A percentile compares a stretch with the other conserved stretches of the same genome.
phyloP scores from a whole-genome alignment of 2,329 filamentous ascomycete genomes.

The Cytospora paraplurivora region DNA sequence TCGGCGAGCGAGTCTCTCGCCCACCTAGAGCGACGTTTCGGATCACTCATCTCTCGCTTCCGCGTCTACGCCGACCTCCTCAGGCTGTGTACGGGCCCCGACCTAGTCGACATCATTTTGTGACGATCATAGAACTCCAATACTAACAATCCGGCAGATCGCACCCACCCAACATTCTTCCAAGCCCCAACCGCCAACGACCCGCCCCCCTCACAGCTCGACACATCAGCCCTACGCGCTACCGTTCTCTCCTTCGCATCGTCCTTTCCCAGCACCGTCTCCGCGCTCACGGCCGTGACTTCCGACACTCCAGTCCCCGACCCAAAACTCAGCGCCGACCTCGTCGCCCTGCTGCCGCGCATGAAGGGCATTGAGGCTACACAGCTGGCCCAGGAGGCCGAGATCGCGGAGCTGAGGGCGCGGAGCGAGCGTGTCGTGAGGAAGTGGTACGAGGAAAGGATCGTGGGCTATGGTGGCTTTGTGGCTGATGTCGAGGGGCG shows the following conservation, averaged over 20 bases:
- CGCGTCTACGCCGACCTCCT: constrained; percentile 62
- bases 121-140: background rate
- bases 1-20: constrained; percentile 49
- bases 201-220: constrained; percentile 54
- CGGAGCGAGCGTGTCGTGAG: constrained; percentile 65
- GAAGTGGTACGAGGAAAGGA: constrained; percentile 72
- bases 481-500: constrained; percentile 73
- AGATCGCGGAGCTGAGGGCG: constrained; percentile 64
- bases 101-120: too few relatives aligned
- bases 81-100: constrained; percentile 55
- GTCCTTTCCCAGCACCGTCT: constrained; percentile 57
- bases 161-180: constrained; percentile 57
- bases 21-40: constrained; percentile 57
- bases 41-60: constrained; percentile 50
- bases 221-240: constrained; percentile 53
- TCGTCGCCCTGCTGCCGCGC: constrained; percentile 61
- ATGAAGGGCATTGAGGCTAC: constrained; percentile 63
- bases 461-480: constrained; percentile 67
- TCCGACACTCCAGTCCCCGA: constrained; percentile 60
- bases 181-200: constrained; percentile 41
- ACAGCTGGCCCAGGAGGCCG: constrained; percentile 62
- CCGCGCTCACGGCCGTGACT: constrained; percentile 56
- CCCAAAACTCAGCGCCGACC: constrained; percentile 53
- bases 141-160: constrained; percentile 44
- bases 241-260: constrained; percentile 60